Base-by-base conservation (phyloP, 2,329 filamentous ascomycete genomes). In the Fusarium nisikadoi region DNA sequence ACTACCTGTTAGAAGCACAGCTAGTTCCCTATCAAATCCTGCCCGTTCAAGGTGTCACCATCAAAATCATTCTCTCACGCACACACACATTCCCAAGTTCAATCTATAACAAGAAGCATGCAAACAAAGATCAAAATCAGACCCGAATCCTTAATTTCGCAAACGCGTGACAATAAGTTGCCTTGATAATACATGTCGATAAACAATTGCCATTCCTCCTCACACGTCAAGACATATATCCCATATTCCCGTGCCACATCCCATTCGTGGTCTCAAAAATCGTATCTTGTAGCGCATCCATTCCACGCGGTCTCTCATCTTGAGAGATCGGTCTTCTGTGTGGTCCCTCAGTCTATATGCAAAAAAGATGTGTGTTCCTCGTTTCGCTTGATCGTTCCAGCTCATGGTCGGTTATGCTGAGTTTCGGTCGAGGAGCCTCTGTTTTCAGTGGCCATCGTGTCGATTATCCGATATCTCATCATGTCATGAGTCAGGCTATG, bases 311-410 rank as follows among this genome's bases (percentile, higher is more conserved):
- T 71, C 70, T 58, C 63, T 63, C 55, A 39, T 73, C 47, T 57
- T 38, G 46, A 69, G 62, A 67, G 70, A 65, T 75, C 65, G 61
- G 53, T 71, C 54, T 52, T 72, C 49, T 59, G 60, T 64, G 43
- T 65, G 71, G 74, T 61, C 72, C 73, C 73, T 71, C 62, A 53
- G 73, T 76, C 75, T 76, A 76, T 76, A 74, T 76, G 75, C 53
- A 60, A 73, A 76, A 39, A 73, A 55, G 42, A 62, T 55, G 36
- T 71, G 62, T 60, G 57, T 70, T 59, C 62, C 65, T 70, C 67
- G 73, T 62, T 63, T 62, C 66, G 60, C 54, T 65, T 65, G 64
- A 39, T 56, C 59, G 29, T 53, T 38, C 47, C 46, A 13, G 41
- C 53, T 16, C 35, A 43, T 42, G 23, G 36, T 12, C 8, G 23